Conservation (phyloP, 2,329 filamentous ascomycete genomes). For the Colletotrichum camelliae region DNA sequence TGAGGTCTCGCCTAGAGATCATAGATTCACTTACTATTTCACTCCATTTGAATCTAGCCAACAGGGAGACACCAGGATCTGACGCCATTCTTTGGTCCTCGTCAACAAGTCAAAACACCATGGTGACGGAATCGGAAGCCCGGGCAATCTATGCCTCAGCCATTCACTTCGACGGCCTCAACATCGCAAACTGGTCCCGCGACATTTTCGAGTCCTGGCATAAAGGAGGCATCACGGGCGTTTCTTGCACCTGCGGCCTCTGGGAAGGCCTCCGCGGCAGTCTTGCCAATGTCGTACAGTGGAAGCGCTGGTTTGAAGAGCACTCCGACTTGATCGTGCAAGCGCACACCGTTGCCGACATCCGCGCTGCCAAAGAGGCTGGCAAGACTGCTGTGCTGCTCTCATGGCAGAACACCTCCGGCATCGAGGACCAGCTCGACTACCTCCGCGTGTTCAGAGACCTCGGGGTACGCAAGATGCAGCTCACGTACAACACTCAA, state of each 20-base stretch:
- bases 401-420: slow-evolving; percentile 46
- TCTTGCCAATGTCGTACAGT: slow-evolving; percentile 44
- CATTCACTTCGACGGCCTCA: slow-evolving; percentile 45
- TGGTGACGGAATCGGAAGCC: slow-evolving; percentile 40
- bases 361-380: slow-evolving; percentile 38
- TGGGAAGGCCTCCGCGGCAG: slow-evolving; percentile 43
- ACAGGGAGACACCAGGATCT: background rate
- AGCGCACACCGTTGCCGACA: slow-evolving; percentile 39
- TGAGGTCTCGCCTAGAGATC: background rate
- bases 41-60: background rate
- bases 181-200: slow-evolving; percentile 43
- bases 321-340: slow-evolving; percentile 43
- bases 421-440: slow-evolving; percentile 42
- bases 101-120: background rate
- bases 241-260: slow-evolving; percentile 43
- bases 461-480: slow-evolving; percentile 45
- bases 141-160: slow-evolving; percentile 37
- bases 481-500: slow-evolving; percentile 47
- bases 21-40: background rate
- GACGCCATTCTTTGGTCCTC: background rate
- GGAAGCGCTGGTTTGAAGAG: slow-evolving; percentile 48
- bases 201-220: slow-evolving; percentile 45
- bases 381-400: slow-evolving; percentile 43
- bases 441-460: slow-evolving; percentile 44
- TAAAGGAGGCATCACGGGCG: slow-evolving; percentile 42